Evolutionary conservation across 1,139 yeast genomes (phyloP), one percentile per base, ranked within the genome.

Genomic region (Meyerozyma carpophila): DNA sequence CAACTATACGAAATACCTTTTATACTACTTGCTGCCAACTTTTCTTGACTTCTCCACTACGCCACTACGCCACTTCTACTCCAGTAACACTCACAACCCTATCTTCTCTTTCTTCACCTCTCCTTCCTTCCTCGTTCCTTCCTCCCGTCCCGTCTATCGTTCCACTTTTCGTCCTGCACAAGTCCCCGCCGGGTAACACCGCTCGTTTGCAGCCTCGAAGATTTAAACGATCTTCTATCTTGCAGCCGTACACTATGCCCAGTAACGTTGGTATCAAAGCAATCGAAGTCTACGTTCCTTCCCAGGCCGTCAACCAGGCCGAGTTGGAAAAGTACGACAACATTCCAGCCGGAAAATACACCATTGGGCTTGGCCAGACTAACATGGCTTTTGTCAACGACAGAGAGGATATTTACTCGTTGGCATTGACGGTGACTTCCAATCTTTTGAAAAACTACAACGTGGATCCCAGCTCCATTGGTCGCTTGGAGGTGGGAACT

Each of bases 331-430:
- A 78, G 57, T 82, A 70, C 59, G 96, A 90, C 63, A 86, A 85
- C 45, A 91, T 93, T 52, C 82, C 98, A 25, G 75, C 87, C 47
- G 99, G 99, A 47, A 94, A 94, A 68, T 93, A 90, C 78, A 94
- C 99, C 63, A 91, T 94, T 65, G 99, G 99, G 41, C 79, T 94
- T 50, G 98, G 98, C 52, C 98, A 93, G 73, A 93, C 97, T 59
- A 90, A 90, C 68, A 94, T 94, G 98, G 81, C 95, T 24, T 93
- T 89, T 59, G 98, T 93, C 54, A 87, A 91, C 62, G 99, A 93
- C 71, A 82, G 97, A 64, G 98, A 94, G 70, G 99, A 94, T 61
- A 90, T 90, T 58, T 91, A 91, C 73, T 93, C 98, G 37, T 75
- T 94, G 75, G 75, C 89, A 32, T 75, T 93, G 63, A 93, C 98